Conservation (phyloP, 2,329 filamentous ascomycete genomes). For the Beauveria rudraprayagi region DNA sequence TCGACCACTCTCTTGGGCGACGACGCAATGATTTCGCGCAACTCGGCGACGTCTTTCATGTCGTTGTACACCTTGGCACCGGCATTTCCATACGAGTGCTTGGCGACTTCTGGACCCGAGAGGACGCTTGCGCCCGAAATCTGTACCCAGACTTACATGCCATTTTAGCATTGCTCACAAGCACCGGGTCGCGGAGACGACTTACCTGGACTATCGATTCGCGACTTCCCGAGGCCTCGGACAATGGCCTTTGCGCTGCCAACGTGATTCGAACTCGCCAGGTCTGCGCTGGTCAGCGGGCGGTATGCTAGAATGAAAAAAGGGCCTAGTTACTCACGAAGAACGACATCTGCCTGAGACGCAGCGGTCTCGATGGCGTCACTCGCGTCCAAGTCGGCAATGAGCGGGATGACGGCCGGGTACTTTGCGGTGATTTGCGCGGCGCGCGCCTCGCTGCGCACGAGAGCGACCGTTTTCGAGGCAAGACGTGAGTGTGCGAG, state of each 20-base stretch:
- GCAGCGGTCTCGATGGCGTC: constrained; percentile 38
- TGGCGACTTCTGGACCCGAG: neutral
- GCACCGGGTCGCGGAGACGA: constrained; percentile 17
- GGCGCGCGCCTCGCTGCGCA: constrained; percentile 14
- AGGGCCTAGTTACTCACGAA: constrained; percentile 25
- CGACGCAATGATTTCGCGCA: constrained; percentile 29
- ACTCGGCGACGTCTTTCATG: constrained; percentile 39
- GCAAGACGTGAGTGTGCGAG: constrained; percentile 13
- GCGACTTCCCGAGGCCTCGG: constrained; percentile 30
- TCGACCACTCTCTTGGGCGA: constrained; percentile 56
- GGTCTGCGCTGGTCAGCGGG: neutral
- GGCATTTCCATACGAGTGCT: constrained; percentile 19
- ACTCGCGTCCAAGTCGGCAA: constrained; percentile 33
- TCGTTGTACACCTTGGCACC: constrained; percentile 47
- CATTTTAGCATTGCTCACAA: neutral
- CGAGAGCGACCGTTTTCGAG: constrained; percentile 14
- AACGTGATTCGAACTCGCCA: constrained; percentile 5
- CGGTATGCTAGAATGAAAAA: constrained; percentile 26
- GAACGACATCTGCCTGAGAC: constrained; percentile 33
- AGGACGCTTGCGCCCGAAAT: constrained; percentile 7
- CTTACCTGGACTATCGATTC: constrained; percentile 29
- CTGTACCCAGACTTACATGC: constrained; percentile 25
- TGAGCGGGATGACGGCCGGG: constrained; percentile 20
- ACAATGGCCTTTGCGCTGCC: constrained; percentile 28
- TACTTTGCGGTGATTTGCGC: constrained; percentile 11